phyloP scores from a whole-genome alignment of 768 basidiomycete species.

The Thelephora ganbajun region DNA sequence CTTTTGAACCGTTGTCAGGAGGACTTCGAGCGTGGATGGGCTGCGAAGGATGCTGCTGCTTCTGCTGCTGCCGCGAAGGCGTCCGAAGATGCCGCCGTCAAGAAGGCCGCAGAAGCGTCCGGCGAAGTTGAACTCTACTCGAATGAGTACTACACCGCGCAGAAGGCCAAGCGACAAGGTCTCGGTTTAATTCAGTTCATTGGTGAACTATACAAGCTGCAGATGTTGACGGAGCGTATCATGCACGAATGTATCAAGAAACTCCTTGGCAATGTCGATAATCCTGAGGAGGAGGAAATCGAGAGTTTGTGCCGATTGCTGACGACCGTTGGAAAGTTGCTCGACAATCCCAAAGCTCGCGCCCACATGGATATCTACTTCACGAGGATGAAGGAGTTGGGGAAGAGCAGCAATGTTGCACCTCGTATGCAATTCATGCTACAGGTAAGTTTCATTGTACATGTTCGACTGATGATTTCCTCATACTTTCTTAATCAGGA shows the following conservation, averaged over 20 bases:
- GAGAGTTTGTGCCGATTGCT: constrained; percentile 91
- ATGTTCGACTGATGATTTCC: constrained; percentile 1
- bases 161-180: constrained; percentile 95
- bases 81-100: constrained; percentile 69
- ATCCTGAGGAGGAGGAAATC: constrained; percentile 96
- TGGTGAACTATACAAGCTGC: constrained; percentile 96
- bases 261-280: constrained; percentile 82
- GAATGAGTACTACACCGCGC: constrained; percentile 88
- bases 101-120: constrained; percentile 47
- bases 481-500: constrained; percentile 39
- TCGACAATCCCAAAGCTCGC: constrained; percentile 72
- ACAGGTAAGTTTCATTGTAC: constrained; percentile 40
- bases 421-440: constrained; percentile 94
- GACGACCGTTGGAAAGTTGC: constrained; percentile 70
- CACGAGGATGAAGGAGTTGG: constrained; percentile 73
- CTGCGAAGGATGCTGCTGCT: constrained; percentile 74
- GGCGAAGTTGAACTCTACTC: constrained; percentile 69
- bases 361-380: constrained; percentile 92
- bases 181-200: constrained; percentile 97
- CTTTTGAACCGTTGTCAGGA: constrained; percentile 93
- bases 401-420: constrained; percentile 59
- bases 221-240: constrained; percentile 94
- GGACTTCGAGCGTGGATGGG: constrained; percentile 95
- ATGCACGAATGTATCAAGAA: constrained; percentile 99
- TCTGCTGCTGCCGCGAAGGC: constrained; percentile 79